A percentile compares a stretch with the other conserved stretches of the same genome.
These are phyloP conservation scores for Kalmanozyma brasiliensis DNA, from an alignment of 1,284 basidiomycete genomes.

Conservation along the genomic window DNA sequence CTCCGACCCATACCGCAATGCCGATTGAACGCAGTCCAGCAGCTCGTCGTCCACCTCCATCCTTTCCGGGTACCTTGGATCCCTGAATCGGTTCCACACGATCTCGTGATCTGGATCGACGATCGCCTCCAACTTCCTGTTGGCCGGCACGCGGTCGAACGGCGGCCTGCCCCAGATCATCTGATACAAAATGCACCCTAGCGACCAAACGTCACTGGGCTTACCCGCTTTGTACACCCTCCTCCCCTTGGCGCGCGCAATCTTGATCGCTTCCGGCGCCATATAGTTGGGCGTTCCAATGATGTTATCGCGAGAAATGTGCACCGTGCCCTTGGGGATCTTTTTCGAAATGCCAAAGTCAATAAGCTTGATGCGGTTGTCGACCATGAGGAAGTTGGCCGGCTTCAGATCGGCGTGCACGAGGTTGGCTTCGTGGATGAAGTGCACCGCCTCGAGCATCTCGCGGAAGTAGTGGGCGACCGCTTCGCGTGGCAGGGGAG, in stretches of 20 bases:
- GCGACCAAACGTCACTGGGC: slow-evolving; percentile 86
- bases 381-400: slow-evolving; percentile 80
- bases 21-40: slow-evolving; percentile 79
- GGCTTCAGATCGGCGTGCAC: slow-evolving; percentile 67
- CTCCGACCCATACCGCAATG: slow-evolving; percentile 79
- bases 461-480: slow-evolving; percentile 63
- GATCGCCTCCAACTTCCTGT: slow-evolving; percentile 89
- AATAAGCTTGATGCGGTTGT: slow-evolving; percentile 87
- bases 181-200: slow-evolving; percentile 95
- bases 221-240: slow-evolving; percentile 69
- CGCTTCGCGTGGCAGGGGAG: slow-evolving; percentile 46
- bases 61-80: slow-evolving; percentile 71
- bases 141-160: slow-evolving; percentile 86
- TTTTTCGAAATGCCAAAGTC: slow-evolving; percentile 98
- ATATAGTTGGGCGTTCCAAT: slow-evolving; percentile 68
- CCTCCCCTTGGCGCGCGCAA: slow-evolving; percentile 60
- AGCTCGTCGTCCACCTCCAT: slow-evolving; percentile 75
- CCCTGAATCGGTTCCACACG: slow-evolving; percentile 77
- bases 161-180: slow-evolving; percentile 93
- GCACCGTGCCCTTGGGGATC: slow-evolving; percentile 70
- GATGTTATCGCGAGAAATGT: slow-evolving; percentile 66
- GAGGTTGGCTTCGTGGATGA: slow-evolving; percentile 64
- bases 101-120: slow-evolving; percentile 79
- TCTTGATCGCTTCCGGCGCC: slow-evolving; percentile 67
- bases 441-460: slow-evolving; percentile 67